Base-by-base conservation (phyloP, 2,329 filamentous ascomycete genomes). In the Zalaria sp. region DNA sequence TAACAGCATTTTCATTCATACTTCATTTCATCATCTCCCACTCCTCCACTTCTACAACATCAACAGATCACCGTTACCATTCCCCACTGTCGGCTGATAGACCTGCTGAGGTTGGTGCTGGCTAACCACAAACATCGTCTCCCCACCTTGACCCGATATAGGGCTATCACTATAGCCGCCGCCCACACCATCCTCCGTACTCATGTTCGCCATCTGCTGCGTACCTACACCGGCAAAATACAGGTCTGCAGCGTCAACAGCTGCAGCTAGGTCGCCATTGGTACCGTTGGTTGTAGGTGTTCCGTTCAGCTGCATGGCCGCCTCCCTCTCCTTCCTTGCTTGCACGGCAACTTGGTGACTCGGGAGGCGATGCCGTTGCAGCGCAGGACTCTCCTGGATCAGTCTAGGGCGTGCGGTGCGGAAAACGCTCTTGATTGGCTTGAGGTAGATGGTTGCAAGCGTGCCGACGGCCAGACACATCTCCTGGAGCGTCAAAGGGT, bases 381-480 rank as follows among this genome's bases (percentile, higher is more conserved):
- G 68, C 0, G 88, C 88, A 0, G 89, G 88, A 2, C 81, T 89
- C 41, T 93, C 84, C 42, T 78, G 72, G 2, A 98, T 71, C 43
- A 79, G 79, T 25, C 86, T 75, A 1, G 85, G 82, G 9, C 91
- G 76, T 8, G 91, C 89, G 11, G 81, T 81, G 43, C 91, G 81
- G 71, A 98, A 98, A 6, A 98, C 91, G 41, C 91, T 89, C 59
- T 96, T 87, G 4, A 98, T 89, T 3, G 91, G 91, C 61, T 98
- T 98, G 39, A 98, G 76, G 61, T 98, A 98, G 40, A 98, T 89
- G 1, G 91, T 98, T 3, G 91, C 91, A 3, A 98, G 72, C 0
- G 91, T 96, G 49, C 91, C 91, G 37, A 98, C 88, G 52, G 89
- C 93, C 45, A 98, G 74, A 56, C 91, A 96, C 76, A 98, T 89